Conservation (phyloP, 805 yeast species). For the Limtongozyma cylindracea region DNA sequence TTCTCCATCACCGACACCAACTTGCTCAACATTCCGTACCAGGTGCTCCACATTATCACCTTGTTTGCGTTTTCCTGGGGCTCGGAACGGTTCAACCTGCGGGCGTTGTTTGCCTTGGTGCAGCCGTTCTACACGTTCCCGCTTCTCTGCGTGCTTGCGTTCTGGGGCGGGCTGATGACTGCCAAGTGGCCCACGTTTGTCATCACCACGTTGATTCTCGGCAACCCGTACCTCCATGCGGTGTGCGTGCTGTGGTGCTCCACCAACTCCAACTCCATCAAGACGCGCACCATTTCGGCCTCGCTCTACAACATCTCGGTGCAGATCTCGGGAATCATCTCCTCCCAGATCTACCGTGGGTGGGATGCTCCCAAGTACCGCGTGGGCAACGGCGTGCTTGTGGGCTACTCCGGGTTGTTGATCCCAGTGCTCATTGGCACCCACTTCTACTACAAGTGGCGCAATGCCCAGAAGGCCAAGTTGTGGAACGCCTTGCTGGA, state of each 20-base stretch:
- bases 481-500: constrained; percentile 23
- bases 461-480: constrained; percentile 16
- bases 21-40: constrained; percentile 23
- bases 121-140: constrained; percentile 6
- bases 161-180: constrained; percentile 14
- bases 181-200: constrained; percentile 17
- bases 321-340: constrained; percentile 27
- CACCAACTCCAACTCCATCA: constrained; percentile 31
- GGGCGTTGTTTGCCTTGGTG: constrained; percentile 5
- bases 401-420: constrained; percentile 9
- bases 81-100: constrained; percentile 9
- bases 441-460: constrained; percentile 12
- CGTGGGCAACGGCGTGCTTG: constrained; percentile 22
- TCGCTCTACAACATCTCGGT: constrained; percentile 40
- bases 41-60: constrained; percentile 8
- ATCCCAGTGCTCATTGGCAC: constrained; percentile 6
- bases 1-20: constrained; percentile 26
- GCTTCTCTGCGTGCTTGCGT: constrained; percentile 11
- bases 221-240: constrained; percentile 25
- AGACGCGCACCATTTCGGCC: constrained; percentile 39
- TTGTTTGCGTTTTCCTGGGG: constrained; percentile 11
- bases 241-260: constrained; percentile 36
- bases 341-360: constrained; percentile 27
- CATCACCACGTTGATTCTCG: constrained; percentile 11
- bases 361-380: constrained; percentile 35